Percentiles rank a stretch among this genome's conserved stretches.
These are phyloP conservation scores for Anthracocystis setariae DNA, from an alignment of 1,284 basidiomycete species.

Conservation along the genomic window DNA sequence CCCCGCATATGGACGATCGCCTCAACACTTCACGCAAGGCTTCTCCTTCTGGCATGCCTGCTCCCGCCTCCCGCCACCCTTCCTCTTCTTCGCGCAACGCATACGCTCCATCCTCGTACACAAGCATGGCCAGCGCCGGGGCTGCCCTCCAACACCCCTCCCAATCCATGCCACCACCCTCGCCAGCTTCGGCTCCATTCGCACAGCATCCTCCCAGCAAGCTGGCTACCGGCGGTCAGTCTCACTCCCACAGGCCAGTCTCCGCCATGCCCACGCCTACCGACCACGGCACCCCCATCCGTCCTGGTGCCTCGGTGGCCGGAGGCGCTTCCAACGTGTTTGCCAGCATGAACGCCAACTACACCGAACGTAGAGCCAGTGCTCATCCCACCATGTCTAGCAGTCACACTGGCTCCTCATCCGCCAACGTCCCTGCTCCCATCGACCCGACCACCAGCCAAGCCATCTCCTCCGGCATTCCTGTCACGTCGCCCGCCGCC, in stretches of 20 bases:
- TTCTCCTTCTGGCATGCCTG: slow-evolving; percentile 18
- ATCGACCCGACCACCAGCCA: slow-evolving; percentile 52
- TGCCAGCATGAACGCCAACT: slow-evolving; percentile 46
- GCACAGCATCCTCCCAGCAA: slow-evolving; percentile 53
- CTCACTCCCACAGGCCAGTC: slow-evolving; percentile 57
- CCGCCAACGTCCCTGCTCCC: slow-evolving; percentile 9
- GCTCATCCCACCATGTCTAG: slow-evolving; percentile 60
- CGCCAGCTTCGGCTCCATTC: slow-evolving; percentile 3
- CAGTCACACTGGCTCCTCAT: slow-evolving; percentile 16
- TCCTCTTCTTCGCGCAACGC: slow-evolving; percentile 23
- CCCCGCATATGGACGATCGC: slow-evolving; percentile 23
- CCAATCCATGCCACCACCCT: slow-evolving; percentile 12
- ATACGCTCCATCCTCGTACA: slow-evolving; percentile 21
- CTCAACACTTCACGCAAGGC: slow-evolving; percentile 11
- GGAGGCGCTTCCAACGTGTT: slow-evolving; percentile 35
- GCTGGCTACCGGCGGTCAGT: slow-evolving; percentile 57
- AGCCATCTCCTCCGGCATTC: slow-evolving; percentile 58
- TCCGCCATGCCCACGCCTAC: slow-evolving; percentile 62
- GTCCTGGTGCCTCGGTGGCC: slow-evolving; percentile 8
- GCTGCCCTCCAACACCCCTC: slow-evolving; percentile 32
- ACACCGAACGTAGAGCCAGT: slow-evolving; percentile 59
- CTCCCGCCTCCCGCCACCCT: slow-evolving; percentile 19
- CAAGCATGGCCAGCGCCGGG: slow-evolving; percentile 43
- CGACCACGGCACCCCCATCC: slow-evolving; percentile 26
- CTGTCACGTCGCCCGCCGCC: slow-evolving; percentile 65